These are phyloP conservation scores for Thuja plicata DNA, from an alignment of 83 land plant genomes.

Conservation along the genomic window DNA sequence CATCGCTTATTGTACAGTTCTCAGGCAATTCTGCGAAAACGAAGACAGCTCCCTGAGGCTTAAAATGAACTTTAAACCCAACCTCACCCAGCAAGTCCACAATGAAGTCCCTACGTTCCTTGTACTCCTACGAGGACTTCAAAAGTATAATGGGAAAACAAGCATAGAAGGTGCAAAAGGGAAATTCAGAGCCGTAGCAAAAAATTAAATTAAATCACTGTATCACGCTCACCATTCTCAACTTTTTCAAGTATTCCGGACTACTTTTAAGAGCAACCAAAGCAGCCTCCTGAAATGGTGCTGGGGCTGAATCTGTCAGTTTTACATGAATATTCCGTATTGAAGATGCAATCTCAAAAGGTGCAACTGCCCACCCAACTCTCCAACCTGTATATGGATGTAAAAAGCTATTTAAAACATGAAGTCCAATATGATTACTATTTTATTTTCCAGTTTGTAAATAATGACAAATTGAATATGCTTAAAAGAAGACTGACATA, in stretches of 20 bases:
- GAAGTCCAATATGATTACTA: not conserved
- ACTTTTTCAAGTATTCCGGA: conserved; percentile 41
- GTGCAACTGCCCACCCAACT: conserved; percentile 97
- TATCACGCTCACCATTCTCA: conserved; percentile 50
- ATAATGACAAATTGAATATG: not conserved
- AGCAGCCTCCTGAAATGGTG: conserved; percentile 97
- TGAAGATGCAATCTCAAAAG: conserved; percentile 65
- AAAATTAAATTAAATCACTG: not conserved
- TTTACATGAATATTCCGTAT: conserved; percentile 81
- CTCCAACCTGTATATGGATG: conserved; percentile 79
- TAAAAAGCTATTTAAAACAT: not conserved
- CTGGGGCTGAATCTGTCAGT: conserved; percentile 90
- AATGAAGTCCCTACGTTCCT: conserved; percentile 56
- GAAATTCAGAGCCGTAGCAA: conserved; percentile 2
- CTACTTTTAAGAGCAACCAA: conserved; percentile 69
- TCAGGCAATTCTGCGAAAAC: conserved; percentile 89
- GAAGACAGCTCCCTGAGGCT: conserved; percentile 89
- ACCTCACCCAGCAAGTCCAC: conserved; percentile 43
- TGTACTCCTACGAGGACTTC: conserved; percentile 55
- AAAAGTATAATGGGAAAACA: conserved; percentile 3
- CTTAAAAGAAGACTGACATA: not conserved
- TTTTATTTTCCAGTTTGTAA: not conserved
- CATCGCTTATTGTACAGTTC: conserved; percentile 56
- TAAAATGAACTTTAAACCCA: conserved; percentile 65
- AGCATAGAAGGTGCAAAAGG: not conserved